phyloP scores from a whole-genome alignment of 2,329 filamentous ascomycete species.

The Stylonectria norvegica region DNA sequence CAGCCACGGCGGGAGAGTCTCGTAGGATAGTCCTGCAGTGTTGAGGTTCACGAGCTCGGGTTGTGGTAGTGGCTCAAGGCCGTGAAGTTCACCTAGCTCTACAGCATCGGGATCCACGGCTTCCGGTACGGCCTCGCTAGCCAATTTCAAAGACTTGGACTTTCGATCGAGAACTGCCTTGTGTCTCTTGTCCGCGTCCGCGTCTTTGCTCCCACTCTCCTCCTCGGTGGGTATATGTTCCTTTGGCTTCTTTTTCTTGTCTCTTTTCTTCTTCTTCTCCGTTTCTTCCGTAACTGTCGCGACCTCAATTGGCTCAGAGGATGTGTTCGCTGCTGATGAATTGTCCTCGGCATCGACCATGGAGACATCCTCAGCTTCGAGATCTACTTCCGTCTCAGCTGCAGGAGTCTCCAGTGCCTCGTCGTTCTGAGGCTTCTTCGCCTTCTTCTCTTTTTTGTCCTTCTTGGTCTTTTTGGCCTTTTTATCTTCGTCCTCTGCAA shows the following conservation, averaged over 20 bases:
- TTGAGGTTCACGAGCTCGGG: constrained; percentile 60
- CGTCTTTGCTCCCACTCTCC: constrained; percentile 20
- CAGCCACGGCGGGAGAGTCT: constrained; percentile 78
- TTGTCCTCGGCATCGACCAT: constrained; percentile 20
- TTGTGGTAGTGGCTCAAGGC: constrained; percentile 78
- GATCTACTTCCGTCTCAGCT: constrained; percentile 1
- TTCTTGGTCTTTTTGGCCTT: constrained; percentile 11
- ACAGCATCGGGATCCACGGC: constrained; percentile 32
- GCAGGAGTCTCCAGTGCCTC: not conserved
- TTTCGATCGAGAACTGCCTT: constrained; percentile 54
- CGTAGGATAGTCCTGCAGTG: constrained; percentile 62
- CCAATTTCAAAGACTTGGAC: constrained; percentile 51
- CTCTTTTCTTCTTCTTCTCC: constrained; percentile 21
- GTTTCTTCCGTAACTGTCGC: constrained; percentile 9
- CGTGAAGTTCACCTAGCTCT: constrained; percentile 54
- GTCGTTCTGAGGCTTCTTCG: constrained; percentile 5
- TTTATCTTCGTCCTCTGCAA: constrained; percentile 12
- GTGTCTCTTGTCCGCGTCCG: constrained; percentile 37
- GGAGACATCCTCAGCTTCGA: constrained; percentile 9
- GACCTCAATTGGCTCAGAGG: constrained; percentile 3
- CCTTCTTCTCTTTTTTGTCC: constrained; percentile 11
- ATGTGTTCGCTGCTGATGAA: constrained; percentile 1
- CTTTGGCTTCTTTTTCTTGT: constrained; percentile 33
- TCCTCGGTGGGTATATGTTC: constrained; percentile 20
- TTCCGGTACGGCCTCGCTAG: constrained; percentile 38